Conservation (phyloP, 805 yeast genomes). For the Wickerhamia fluorescens region DNA sequence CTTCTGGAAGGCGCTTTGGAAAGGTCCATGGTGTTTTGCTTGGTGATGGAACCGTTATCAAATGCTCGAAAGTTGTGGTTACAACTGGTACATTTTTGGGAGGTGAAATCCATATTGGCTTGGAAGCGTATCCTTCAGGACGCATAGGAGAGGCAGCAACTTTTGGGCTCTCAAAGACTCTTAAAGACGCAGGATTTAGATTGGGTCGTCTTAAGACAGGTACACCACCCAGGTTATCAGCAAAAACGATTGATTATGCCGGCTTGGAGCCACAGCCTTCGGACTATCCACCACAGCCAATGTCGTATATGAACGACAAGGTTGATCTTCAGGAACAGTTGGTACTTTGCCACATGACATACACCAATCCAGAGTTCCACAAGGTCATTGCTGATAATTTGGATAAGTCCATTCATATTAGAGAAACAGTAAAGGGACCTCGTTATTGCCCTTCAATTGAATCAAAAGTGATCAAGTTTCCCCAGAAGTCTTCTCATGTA, state of each 20-base stretch:
- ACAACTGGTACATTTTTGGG: slow-evolving; percentile 95
- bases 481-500: slow-evolving; percentile 67
- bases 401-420: slow-evolving; percentile 79
- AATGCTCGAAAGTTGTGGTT: slow-evolving; percentile 65
- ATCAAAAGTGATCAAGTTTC: slow-evolving; percentile 74
- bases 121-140: slow-evolving; percentile 78
- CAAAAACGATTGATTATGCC: slow-evolving; percentile 61
- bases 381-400: slow-evolving; percentile 61
- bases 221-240: slow-evolving; percentile 86
- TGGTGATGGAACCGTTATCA: slow-evolving; percentile 55
- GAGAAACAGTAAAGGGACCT: slow-evolving; percentile 94
- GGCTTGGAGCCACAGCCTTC: slow-evolving; percentile 67
- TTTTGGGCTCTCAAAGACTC: slow-evolving; percentile 77
- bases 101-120: slow-evolving; percentile 91
- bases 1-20: slow-evolving; percentile 38
- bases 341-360: slow-evolving; percentile 67
- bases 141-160: slow-evolving; percentile 91
- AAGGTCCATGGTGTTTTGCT: slow-evolving; percentile 65
- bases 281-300: slow-evolving; percentile 80
- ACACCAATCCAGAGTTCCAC: slow-evolving; percentile 72
- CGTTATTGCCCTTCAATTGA: slow-evolving; percentile 97
- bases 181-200: slow-evolving; percentile 68
- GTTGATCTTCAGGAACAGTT: slow-evolving; percentile 56
- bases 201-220: slow-evolving; percentile 94
- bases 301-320: slow-evolving; percentile 72